These are phyloP conservation scores for Coemansia sp. DNA, from an alignment of 192 early-diverging fungal species.

Conservation along the genomic window DNA sequence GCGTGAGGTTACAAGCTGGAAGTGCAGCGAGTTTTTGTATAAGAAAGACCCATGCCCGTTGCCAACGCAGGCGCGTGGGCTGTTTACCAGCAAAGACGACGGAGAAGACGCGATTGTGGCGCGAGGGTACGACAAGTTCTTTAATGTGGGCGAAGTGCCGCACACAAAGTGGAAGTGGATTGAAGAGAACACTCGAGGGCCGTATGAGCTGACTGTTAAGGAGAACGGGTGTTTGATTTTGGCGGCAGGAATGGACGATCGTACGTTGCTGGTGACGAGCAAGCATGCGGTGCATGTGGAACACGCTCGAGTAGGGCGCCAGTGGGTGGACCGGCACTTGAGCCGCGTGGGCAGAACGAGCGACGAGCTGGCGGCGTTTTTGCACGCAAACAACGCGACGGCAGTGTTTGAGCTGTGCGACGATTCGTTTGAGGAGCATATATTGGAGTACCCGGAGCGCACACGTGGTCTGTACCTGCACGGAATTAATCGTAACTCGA, in stretches of 20 bases:
- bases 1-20: constrained; percentile 60
- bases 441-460: constrained; percentile 80
- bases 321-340: constrained; percentile 76
- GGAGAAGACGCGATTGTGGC: constrained; percentile 60
- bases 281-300: constrained; percentile 67
- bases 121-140: constrained; percentile 98
- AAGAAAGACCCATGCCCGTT: constrained; percentile 62
- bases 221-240: constrained; percentile 98
- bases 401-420: constrained; percentile 86
- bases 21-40: constrained; percentile 68
- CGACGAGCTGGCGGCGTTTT: constrained; percentile 69
- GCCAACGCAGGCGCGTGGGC: constrained; percentile 78
- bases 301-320: constrained; percentile 64
- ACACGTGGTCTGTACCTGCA: constrained; percentile 85
- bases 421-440: constrained; percentile 94
- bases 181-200: constrained; percentile 64
- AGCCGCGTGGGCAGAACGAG: constrained; percentile 53
- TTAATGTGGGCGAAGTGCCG: constrained; percentile 75
- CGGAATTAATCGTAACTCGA: constrained; percentile 83
- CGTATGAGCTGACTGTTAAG: constrained; percentile 91
- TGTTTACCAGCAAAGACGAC: constrained; percentile 63
- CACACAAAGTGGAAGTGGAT: constrained; percentile 64
- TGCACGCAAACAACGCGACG: constrained; percentile 73
- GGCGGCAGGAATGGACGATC: constrained; percentile 63
- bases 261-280: constrained; percentile 76